These are phyloP conservation scores for Colletotrichum acutatum DNA, from an alignment of 2,329 filamentous ascomycete species.

Conservation along the genomic window DNA sequence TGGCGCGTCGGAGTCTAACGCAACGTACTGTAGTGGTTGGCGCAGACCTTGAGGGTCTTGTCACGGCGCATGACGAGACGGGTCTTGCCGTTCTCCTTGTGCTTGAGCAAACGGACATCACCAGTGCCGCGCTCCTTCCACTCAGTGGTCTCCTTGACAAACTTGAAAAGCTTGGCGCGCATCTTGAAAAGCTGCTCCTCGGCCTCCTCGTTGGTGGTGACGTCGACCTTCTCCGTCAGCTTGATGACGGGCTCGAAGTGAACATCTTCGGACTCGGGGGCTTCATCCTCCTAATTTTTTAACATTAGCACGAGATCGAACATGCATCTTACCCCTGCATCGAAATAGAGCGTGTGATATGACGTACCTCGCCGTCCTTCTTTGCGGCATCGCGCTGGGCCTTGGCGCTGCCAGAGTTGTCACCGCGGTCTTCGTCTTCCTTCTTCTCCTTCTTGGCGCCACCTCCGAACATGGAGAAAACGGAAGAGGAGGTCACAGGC, in stretches of 20 bases:
- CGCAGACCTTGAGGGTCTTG: conserved; percentile 99
- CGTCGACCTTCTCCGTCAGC: conserved; percentile 96
- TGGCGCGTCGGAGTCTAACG: not conserved
- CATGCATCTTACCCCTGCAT: not conserved
- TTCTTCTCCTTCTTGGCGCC: conserved; percentile 98
- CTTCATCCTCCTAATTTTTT: conserved; percentile 72
- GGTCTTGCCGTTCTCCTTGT: conserved; percentile 98
- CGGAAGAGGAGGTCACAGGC: conserved; percentile 69
- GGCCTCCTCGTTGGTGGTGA: conserved; percentile 97
- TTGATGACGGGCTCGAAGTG: conserved; percentile 98
- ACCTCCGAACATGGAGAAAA: conserved; percentile 99
- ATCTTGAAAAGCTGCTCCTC: conserved; percentile 99
- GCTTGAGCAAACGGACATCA: conserved; percentile 95
- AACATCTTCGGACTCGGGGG: conserved; percentile 89
- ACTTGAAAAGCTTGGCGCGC: conserved; percentile 99
- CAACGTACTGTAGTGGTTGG: conserved; percentile 96
- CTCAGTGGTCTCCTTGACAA: conserved; percentile 89
- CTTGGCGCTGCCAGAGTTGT: conserved; percentile 90
- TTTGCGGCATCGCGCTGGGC: conserved; percentile 74
- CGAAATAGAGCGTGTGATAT: not conserved
- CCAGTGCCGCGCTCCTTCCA: conserved; percentile 99
- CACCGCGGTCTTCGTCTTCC: conserved; percentile 83
- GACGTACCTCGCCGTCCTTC: conserved; percentile 63
- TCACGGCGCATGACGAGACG: conserved; percentile 98
- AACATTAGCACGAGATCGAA: conserved; percentile 14